Evolutionary conservation across 2,329 filamentous ascomycete species (phyloP), one percentile per base, ranked within the genome.

Genomic region (Epichloe uncinata): DNA sequence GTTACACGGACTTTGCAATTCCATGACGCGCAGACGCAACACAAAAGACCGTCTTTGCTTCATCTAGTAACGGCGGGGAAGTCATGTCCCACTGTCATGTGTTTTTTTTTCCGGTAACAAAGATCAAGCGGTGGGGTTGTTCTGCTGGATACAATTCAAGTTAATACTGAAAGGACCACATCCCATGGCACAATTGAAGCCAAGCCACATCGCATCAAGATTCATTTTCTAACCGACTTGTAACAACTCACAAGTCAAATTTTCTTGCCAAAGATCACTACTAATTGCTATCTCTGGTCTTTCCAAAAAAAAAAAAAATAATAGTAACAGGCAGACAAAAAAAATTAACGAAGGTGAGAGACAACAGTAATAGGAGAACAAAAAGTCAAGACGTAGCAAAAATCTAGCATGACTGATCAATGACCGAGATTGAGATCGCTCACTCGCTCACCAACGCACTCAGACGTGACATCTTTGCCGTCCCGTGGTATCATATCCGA

Each of bases 401-500:
- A 46, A 49, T 42, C 30, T 38, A 47, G 45, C 40, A 42, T 34
- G 45, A 47, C 43, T 54, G 50, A 36, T 53, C 38, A 47, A 49
- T 52, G 45, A 51, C 40, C 47, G 43, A 49, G 49, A 49, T 48
- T 7, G 30, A 37, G 8, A 37, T 43, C 7, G 49, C 43, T 42
- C 45, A 44, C 47, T 41, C 49, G 46, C 34, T 16, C 51, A 46
- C 42, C 16, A 43, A 38, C 45, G 38, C 49, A 49, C 35, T 40
- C 51, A 46, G 22, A 45, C 35, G 33, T 30, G 45, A 35, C 40
- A 26, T 49, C 45, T 45, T 45, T 51, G 38, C 54, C 49, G 50
- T 58, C 52, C 50, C 49, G 55, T 61, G 58, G 57, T 61, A 61
- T 61, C 59, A 61, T 60, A 52, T 54, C 52, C 36, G 44, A 43